Base-by-base conservation (phyloP, 78 protist species). In the Cavenderia fasciculata region DNA sequence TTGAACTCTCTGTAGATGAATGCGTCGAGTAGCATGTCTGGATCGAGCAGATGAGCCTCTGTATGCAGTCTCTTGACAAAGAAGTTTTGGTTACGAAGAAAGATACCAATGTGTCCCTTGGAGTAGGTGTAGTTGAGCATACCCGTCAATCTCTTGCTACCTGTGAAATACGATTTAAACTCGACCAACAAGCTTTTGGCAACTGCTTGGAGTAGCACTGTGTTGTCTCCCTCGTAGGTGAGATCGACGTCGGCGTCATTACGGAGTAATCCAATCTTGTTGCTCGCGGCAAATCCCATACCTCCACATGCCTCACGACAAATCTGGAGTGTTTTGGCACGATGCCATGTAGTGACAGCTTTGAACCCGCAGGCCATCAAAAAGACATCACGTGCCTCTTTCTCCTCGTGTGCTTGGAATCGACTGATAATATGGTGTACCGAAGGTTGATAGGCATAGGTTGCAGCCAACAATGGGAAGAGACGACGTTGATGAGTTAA, bases 161-260 rank as follows among this genome's bases (percentile, higher is more conserved):
- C 90, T 4, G 90, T 82, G 49, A 82, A 82, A 33, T 82, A 82
- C 8, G 90, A 72, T 36, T 62, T 65, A 68, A 84, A 93, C 21
- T 87, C 92, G 10, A 49, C 40, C 5, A 93, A 63, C 0, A 93
- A 43, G 29, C 76, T 84, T 47, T 87, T 74, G 52, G 92, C 73
- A 16, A 84, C 85, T 11, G 91, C 82, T 72, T 82, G 87, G 76
- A 93, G 59, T 36, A 93, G 19, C 5, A 93, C 92, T 0, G 87
- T 77, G 74, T 93, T 93, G 68, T 84, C 92, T 46, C 95, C 95
- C 33, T 93, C 95, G 7, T 71, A 71, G 40, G 95, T 93, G n/a
- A 87, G 59, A 59, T 74, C 92, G 5, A 75, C 92, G 31, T 93
- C 91, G 2, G 88, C 44, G 56, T 75, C 87, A 0, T 51, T 38